phyloP scores from a whole-genome alignment of 2,329 filamentous ascomycete genomes.

The Alternaria tenuissima region DNA sequence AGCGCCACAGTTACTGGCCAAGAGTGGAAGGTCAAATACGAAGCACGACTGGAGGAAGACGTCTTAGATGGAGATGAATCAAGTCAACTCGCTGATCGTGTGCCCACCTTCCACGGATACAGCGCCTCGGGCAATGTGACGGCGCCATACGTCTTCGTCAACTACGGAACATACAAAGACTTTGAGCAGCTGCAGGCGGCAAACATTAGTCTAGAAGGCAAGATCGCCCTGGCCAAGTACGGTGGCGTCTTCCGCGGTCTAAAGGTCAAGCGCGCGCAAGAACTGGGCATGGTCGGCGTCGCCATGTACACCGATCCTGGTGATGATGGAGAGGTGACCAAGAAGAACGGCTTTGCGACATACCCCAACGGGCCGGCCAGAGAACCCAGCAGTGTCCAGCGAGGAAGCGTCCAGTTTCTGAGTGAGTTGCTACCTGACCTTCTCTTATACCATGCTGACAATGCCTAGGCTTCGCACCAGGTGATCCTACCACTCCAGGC shows the following conservation, averaged over 20 bases:
- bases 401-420: slow-evolving; percentile 77
- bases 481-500: slow-evolving; percentile 89
- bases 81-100: slow-evolving; percentile 72
- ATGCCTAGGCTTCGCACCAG: slow-evolving; percentile 63
- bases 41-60: slow-evolving; percentile 85
- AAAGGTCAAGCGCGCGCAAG: slow-evolving; percentile 91
- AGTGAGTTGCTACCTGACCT: slow-evolving; percentile 43
- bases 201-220: slow-evolving; percentile 79
- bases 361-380: slow-evolving; percentile 90
- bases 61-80: slow-evolving; percentile 84
- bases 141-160: slow-evolving; percentile 84
- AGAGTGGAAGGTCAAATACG: slow-evolving; percentile 71
- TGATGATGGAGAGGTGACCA: slow-evolving; percentile 83
- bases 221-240: slow-evolving; percentile 88
- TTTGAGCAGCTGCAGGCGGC: slow-evolving; percentile 81
- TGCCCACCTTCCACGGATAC: slow-evolving; percentile 95
- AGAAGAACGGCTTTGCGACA: slow-evolving; percentile 77
- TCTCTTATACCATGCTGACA: slow-evolving; percentile 18
- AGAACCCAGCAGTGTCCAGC: slow-evolving; percentile 87
- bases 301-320: slow-evolving; percentile 89
- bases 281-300: slow-evolving; percentile 86
- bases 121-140: slow-evolving; percentile 93
- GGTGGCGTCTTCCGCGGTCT: slow-evolving; percentile 87
- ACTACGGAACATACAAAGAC: slow-evolving; percentile 87
- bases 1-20: slow-evolving; percentile 40